Base-by-base conservation (phyloP, 108 stramenopile genomes). In the Skeletonema grethae region DNA sequence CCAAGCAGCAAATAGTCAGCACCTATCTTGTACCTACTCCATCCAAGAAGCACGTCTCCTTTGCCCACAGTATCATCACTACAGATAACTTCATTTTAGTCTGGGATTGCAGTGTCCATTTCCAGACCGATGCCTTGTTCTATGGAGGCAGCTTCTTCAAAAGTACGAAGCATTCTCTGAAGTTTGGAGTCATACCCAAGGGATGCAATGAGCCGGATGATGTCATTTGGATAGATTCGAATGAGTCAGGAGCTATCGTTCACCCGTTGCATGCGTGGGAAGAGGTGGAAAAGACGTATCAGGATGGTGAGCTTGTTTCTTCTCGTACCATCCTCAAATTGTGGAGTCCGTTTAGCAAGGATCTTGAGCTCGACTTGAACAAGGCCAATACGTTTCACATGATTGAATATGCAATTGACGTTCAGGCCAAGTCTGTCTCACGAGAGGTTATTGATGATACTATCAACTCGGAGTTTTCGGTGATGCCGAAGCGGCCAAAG, bases 211-310 rank as follows among this genome's bases (percentile, higher is more conserved):
- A 55, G 45, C 36, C 72, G 65, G 72, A 73, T 13, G 72, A 73
- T 46, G 79, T 80, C 20, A 69, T 80, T 64, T 78, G 76, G 73
- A 69, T 83, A 15, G 82, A 83, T 62, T 68, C 74, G 5, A 69
- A 74, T 57, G 76, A 79, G 29, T 20, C 64, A 18, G 77, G 78
- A 35, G 82, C 75, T 13, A 76, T 80, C 20, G 63, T 83, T 9
- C 82, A 83, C 45, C 79, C 82, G 4, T 61, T 83, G 9, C 73
- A 80, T 66, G 78, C 82, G 16, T 83, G 82, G 82, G 82, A 83
- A 64, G 82, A 83, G 48, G 67, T 64, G 0, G 67, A 63, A 32
- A 77, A 79, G 61, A 46, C 55, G 16, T 72, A 34, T 58, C 35
- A 57, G 31, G 25, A 62, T 57, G 66, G 71, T 2, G 39, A 57